Evolutionary conservation across 345 rosid species (phyloP), one percentile per base, ranked within the genome.

Genomic region (Passiflora organensis): DNA sequence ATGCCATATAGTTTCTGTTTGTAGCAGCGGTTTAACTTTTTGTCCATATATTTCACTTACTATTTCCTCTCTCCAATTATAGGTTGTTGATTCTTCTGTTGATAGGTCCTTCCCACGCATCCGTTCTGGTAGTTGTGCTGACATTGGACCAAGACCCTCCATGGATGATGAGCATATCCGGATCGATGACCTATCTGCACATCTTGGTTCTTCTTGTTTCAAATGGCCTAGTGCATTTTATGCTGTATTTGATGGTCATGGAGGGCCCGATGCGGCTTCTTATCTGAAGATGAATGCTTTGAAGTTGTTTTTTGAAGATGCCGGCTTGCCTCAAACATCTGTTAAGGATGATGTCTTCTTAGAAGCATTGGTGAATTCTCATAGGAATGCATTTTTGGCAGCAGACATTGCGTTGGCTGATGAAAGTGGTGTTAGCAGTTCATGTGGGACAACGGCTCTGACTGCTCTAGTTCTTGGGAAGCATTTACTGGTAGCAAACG

Each of bases 221-320:
- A 72, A 82, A 56, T 71, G 72, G 42, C 96, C 91, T 0, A 85
- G 80, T 75, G 84, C 97, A 53, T 91, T 91, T 69, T 91, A 83
- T 67, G 96, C 85, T 25, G 95, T 91, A 36, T 91, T 91, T 64
- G 98, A 91, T 69, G 95, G 98, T 24, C 96, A 91, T 66, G 91
- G 95, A 52, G 95, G 96, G 46, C 71, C 87, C 51, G 91, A 85
- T 44, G 97, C 97, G 16, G 91, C 97, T 51, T 65, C 89, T 48
- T 85, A 79, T 42, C 43, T 91, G 63, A 85, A 82, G 71, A 78
- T 75, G 70, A 83, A 91, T 61, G 88, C 88, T 1, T 70, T 78
- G 74, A 82, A 73, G 57, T 66, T 83, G 24, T 85, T 91, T 67
- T 82, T 87, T 45, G 82, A 82, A 65, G 87, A 84, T 58, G 75